Base-by-base conservation (phyloP, 768 basidiomycete genomes). In the Lactifluus hygrophoroides region DNA sequence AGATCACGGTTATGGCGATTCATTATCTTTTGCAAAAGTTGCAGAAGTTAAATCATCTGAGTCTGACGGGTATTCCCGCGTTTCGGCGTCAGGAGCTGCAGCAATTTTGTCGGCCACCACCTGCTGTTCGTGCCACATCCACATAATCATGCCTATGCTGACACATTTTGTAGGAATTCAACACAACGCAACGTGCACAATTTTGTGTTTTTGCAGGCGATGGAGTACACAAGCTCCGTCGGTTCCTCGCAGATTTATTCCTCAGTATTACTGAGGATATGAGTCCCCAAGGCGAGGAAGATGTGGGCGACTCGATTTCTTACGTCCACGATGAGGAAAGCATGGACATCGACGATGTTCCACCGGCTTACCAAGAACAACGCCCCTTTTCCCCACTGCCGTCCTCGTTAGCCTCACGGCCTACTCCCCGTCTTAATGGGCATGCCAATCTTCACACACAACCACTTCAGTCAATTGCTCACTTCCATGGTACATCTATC, bases 171-270 rank as follows among this genome's bases (percentile, higher is more conserved):
- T 67, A 95, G 92, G 92, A 95, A 56, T 98, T 95, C 71, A 97
- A 90, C 67, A 77, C 85, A 37, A 86, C 85, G 47, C 96, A 99
- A 69, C 84, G 91, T 49, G 77, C 81, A 19, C 83, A 91, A 4
- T 99, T 98, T 69, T 98, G 96, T 71, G 96, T 99, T 16, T 99
- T 90, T 74, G 97, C 95, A 11, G 91, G 93, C 21, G 85, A 85
- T 64, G 94, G 95, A 7, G 90, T 99, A 2, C 74, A 80, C 11
- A 85, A 92, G 48, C 78, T 99, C 19, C 81, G 95, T 32, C 74
- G 82, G 17, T 94, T 84, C 70, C 75, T 99, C 47, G 85, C 80
- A 6, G 86, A 86, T 58, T 70, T 88, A 14, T 89, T 86, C 68
- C 84, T 85, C 64, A 82, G 82, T 60, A 85, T 90, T 65, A 86